A percentile compares a stretch with the other conserved stretches of the same genome.
phyloP scores from a whole-genome alignment of 23 red algal species.

The Gracilaria gracilis region DNA sequence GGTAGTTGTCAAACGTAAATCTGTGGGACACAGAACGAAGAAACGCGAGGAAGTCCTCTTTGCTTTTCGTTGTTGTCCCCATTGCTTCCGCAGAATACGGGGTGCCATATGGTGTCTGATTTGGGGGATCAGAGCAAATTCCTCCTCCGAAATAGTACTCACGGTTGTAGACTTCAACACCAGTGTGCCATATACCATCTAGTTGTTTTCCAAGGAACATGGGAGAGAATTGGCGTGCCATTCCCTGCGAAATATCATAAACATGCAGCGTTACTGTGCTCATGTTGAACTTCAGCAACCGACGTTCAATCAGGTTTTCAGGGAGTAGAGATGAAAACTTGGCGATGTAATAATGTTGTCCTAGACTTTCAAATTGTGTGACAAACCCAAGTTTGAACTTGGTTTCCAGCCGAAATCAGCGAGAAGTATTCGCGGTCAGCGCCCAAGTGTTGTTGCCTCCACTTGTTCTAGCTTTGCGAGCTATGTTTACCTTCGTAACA shows the following conservation, averaged over 20 bases:
- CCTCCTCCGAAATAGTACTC: slow-evolving; percentile 99
- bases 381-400: too few relatives aligned
- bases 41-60: slow-evolving; percentile 78
- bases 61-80: slow-evolving; percentile 75
- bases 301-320: background rate
- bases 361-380: too few relatives aligned
- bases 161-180: slow-evolving; percentile 78
- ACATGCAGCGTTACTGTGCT: slow-evolving; percentile 81
- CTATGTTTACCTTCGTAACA: too few relatives aligned
- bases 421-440: too few relatives aligned
- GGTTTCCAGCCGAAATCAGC: too few relatives aligned
- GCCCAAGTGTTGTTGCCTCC: too few relatives aligned
- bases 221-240: slow-evolving; percentile 83
- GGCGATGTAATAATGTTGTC: too few relatives aligned
- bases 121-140: slow-evolving; percentile 84
- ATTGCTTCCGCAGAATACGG: slow-evolving; percentile 60
- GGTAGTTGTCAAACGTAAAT: slow-evolving; percentile 79
- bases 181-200: slow-evolving; percentile 96
- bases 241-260: slow-evolving; percentile 92
- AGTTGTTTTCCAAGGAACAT: slow-evolving; percentile 84
- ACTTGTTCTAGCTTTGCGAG: too few relatives aligned
- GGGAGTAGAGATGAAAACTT: too few relatives aligned
- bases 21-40: slow-evolving; percentile 63
- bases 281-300: slow-evolving; percentile 11
- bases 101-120: slow-evolving; percentile 84